phyloP scores from a whole-genome alignment of 345 rosid genomes.

The Lepidium sativum region DNA sequence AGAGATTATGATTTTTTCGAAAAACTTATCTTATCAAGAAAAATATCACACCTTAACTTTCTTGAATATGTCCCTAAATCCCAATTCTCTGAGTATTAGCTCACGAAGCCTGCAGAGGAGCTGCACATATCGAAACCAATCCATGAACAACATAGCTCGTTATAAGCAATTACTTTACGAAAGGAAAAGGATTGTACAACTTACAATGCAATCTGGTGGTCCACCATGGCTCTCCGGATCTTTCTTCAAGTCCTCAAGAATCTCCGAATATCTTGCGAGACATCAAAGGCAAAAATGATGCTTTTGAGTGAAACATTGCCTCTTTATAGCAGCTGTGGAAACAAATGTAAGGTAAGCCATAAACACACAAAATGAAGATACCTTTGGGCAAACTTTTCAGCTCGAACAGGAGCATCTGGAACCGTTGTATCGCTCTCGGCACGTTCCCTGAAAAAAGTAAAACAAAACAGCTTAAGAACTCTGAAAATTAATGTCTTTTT shows the following conservation, averaged over 20 bases:
- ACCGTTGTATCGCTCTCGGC: constrained; percentile 76
- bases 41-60: constrained; percentile 63
- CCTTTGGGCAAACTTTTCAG: constrained; percentile 81
- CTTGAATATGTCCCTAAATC: constrained; percentile 93
- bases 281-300: not conserved
- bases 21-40: not conserved
- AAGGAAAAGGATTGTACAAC: constrained; percentile 3
- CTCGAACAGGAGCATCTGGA: constrained; percentile 63
- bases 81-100: constrained; percentile 80
- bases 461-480: not conserved
- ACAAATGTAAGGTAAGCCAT: not conserved
- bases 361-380: not conserved
- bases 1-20: not conserved
- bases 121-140: constrained; percentile 29
- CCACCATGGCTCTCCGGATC: constrained; percentile 98
- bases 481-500: not conserved
- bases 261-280: constrained; percentile 50
- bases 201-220: constrained; percentile 87
- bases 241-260: constrained; percentile 87
- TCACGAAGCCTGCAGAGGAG: constrained; percentile 90
- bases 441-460: constrained; percentile 44
- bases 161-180: not conserved
- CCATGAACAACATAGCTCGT: not conserved
- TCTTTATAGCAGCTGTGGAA: not conserved
- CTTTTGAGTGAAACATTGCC: not conserved